Conservation (phyloP, 306 rosid genomes). For the Acacia crassicarpa region DNA sequence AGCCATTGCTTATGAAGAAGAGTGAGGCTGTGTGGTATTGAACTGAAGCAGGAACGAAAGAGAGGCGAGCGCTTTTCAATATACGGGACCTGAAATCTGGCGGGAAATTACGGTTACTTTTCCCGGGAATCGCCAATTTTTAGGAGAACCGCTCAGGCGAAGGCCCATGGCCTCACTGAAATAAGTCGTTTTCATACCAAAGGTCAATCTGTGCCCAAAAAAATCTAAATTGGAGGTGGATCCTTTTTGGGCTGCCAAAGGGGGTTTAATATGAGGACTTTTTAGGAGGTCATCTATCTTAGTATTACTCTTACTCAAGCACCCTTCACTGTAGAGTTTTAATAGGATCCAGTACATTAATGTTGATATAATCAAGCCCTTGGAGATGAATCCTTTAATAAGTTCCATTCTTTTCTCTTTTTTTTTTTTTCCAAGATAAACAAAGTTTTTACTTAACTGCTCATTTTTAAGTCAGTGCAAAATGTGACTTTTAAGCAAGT, state of each 20-base stretch:
- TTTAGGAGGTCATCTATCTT: too few species aligned
- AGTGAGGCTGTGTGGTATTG: not conserved
- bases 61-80: not conserved
- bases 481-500: not conserved
- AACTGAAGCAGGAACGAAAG: not conserved
- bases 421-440: too few species aligned
- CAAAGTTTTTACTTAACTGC: not conserved
- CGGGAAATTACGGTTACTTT: conserved; percentile 38
- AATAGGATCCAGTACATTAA: too few species aligned
- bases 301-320: fast-evolving
- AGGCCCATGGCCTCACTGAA: not conserved
- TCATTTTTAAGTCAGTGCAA: not conserved
- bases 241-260: too few species aligned
- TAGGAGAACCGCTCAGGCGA: not conserved
- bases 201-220: not conserved
- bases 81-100: conserved; percentile 10
- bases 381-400: too few species aligned
- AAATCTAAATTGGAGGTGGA: not conserved
- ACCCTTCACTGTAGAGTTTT: too few species aligned
- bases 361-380: too few species aligned
- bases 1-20: conserved; percentile 38
- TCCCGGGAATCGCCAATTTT: conserved; percentile 38
- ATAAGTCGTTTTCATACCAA: not conserved
- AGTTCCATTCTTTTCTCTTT: too few species aligned
- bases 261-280: too few species aligned